Percentiles rank a stretch among this genome's conserved stretches.
These are phyloP conservation scores for Acacia confusa DNA, from an alignment of 306 rosid species.

Conservation along the genomic window DNA sequence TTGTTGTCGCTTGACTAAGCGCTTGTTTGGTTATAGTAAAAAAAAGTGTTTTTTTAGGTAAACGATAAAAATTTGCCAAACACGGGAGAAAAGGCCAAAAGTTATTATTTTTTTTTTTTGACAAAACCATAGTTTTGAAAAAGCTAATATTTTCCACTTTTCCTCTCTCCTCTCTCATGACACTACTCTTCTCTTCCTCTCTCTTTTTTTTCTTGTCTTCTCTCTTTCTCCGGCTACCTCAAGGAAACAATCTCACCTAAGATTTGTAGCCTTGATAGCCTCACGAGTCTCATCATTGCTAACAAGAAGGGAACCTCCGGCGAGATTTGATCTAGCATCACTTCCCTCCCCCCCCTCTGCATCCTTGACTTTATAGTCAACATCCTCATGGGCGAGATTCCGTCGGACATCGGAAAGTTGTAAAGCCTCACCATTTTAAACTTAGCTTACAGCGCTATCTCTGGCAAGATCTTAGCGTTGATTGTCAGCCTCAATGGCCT, in stretches of 20 bases:
- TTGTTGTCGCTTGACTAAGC: too few relatives aligned
- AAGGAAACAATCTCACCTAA: slow-evolving; percentile 69
- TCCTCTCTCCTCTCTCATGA: too few relatives aligned
- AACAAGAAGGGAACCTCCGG: slow-evolving; percentile 86
- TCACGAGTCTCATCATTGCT: slow-evolving; percentile 60
- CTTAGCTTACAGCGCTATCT: slow-evolving; percentile 56
- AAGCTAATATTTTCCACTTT: too few relatives aligned
- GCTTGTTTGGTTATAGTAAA: too few relatives aligned
- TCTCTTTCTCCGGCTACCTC: slow-evolving; percentile 53
- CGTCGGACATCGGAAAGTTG: slow-evolving; percentile 56
- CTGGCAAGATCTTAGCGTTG: slow-evolving; percentile 61
- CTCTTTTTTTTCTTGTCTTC: too few relatives aligned
- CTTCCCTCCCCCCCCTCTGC: slow-evolving; percentile 62
- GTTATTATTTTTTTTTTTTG: too few relatives aligned
- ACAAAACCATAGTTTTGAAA: too few relatives aligned
- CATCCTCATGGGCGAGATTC: slow-evolving; percentile 55
- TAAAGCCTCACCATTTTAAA: slow-evolving; percentile 48
- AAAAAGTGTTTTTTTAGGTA: too few relatives aligned
- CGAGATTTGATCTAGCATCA: slow-evolving; percentile 59
- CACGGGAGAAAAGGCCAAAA: too few relatives aligned
- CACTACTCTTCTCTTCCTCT: too few relatives aligned
- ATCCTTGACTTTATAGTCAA: slow-evolving; percentile 76
- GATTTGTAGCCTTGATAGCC: slow-evolving; percentile 60
- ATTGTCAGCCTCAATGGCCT: slow-evolving; percentile 42
- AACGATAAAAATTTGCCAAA: too few relatives aligned